A percentile compares a stretch with the other conserved stretches of the same genome.
These are phyloP conservation scores for Penicillium sp. DNA, from an alignment of 2,329 filamentous ascomycete species.

Conservation along the genomic window DNA sequence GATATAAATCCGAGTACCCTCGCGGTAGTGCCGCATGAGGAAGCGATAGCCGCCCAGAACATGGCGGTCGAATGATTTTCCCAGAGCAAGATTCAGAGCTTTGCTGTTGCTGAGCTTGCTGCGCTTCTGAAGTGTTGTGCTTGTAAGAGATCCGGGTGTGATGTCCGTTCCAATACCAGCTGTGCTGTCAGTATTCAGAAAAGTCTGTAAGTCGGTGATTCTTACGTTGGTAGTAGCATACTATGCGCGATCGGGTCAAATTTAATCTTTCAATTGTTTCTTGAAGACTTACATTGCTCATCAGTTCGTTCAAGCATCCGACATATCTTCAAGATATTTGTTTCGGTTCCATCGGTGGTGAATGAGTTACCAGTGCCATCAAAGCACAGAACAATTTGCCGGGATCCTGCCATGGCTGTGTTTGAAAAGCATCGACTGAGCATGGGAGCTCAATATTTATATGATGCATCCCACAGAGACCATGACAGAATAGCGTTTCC, in stretches of 20 bases:
- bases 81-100: constrained; percentile 65
- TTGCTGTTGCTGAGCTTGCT: constrained; percentile 11
- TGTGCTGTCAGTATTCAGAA: neutral
- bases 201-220: neutral
- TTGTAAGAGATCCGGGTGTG: constrained; percentile 24
- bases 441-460: neutral
- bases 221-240: constrained; percentile 33
- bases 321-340: constrained; percentile 46
- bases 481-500: neutral
- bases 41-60: constrained; percentile 78
- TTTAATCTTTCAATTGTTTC: neutral
- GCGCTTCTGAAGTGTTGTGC: constrained; percentile 13
- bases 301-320: constrained; percentile 39
- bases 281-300: constrained; percentile 18
- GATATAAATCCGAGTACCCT: constrained; percentile 61
- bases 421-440: neutral
- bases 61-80: constrained; percentile 74
- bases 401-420: neutral
- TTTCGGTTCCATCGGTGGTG: constrained; percentile 40
- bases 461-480: neutral
- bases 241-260: neutral
- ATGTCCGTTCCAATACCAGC: constrained; percentile 41
- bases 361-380: constrained; percentile 46
- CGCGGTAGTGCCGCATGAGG: constrained; percentile 68
- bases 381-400: constrained; percentile 33